Conservation (phyloP, 1,284 basidiomycete species). For the Phellopilus nigrolimitatus region DNA sequence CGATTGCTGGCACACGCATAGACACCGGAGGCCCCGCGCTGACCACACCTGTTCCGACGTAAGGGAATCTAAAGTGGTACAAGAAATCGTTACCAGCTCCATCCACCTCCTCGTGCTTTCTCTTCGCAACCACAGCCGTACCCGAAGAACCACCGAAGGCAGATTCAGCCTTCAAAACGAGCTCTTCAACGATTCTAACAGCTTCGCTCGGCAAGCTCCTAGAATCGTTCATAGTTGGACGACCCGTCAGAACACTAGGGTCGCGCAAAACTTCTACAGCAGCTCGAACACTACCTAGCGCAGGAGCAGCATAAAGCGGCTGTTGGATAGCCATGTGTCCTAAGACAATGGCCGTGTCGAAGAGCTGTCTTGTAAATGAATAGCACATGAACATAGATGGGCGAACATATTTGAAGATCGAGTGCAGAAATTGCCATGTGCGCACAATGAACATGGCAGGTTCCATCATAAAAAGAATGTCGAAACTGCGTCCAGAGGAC, state of each 20-base stretch:
- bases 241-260: constrained; percentile 29
- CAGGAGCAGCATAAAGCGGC: constrained; percentile 43
- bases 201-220: constrained; percentile 31
- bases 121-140: constrained; percentile 38
- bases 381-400: constrained; percentile 54
- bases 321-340: constrained; percentile 54
- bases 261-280: constrained; percentile 47
- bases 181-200: constrained; percentile 42
- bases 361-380: constrained; percentile 51
- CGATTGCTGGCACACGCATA: background rate
- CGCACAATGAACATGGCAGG: constrained; percentile 12
- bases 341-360: constrained; percentile 59
- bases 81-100: constrained; percentile 26
- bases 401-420: constrained; percentile 26
- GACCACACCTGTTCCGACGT: constrained; percentile 38
- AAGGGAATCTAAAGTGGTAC: constrained; percentile 43
- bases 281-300: constrained; percentile 44
- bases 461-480: constrained; percentile 11
- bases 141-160: constrained; percentile 25
- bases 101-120: constrained; percentile 49
- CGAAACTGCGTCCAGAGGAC: constrained; percentile 25
- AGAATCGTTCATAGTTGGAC: constrained; percentile 20
- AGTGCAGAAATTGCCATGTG: constrained; percentile 12
- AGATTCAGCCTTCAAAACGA: constrained; percentile 45
- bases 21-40: constrained; percentile 10